These are phyloP conservation scores for Piper betle DNA, from an alignment of 164 flowering plant species.

Conservation along the genomic window DNA sequence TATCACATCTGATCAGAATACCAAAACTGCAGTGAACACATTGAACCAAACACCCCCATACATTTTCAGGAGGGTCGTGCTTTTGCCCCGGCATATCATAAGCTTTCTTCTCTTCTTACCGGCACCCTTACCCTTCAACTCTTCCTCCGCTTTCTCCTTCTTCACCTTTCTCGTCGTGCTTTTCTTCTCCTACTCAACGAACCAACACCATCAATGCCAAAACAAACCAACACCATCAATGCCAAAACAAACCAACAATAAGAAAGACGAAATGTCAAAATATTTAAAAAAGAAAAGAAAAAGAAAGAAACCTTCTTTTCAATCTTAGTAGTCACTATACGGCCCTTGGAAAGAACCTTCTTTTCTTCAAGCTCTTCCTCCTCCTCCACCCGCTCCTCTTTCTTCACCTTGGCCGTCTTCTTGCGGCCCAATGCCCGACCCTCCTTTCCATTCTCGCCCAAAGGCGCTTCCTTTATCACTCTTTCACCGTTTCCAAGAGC, in stretches of 20 bases:
- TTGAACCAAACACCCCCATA: slow-evolving; percentile 10
- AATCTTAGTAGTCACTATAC: slow-evolving; percentile 3
- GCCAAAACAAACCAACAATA: background rate
- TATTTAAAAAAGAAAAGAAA: background rate
- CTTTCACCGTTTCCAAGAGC: background rate
- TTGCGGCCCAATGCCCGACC: slow-evolving; percentile 2
- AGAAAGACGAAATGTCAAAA: background rate
- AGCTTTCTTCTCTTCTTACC: slow-evolving; percentile 60
- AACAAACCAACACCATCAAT: slow-evolving; percentile 3
- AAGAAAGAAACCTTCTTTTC: slow-evolving; percentile 16
- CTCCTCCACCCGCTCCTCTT: slow-evolving; percentile 4
- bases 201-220: slow-evolving; percentile 1
- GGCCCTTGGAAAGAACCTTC: background rate
- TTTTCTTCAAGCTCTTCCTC: slow-evolving; percentile 5
- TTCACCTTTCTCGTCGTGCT: slow-evolving; percentile 20
- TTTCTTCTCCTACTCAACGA: slow-evolving; percentile 15
- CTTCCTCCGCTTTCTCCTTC: slow-evolving; percentile 10
- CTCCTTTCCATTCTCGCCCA: background rate
- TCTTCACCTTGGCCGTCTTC: slow-evolving; percentile 21
- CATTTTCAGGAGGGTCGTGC: slow-evolving; percentile 84
- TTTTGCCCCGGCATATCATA: slow-evolving; percentile 94
- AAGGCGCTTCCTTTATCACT: background rate
- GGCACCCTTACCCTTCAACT: slow-evolving; percentile 12
- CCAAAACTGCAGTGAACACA: background rate
- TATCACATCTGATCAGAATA: background rate